Base-by-base conservation (phyloP, 2,329 filamentous ascomycete species). In the Elsinoe perseae region DNA sequence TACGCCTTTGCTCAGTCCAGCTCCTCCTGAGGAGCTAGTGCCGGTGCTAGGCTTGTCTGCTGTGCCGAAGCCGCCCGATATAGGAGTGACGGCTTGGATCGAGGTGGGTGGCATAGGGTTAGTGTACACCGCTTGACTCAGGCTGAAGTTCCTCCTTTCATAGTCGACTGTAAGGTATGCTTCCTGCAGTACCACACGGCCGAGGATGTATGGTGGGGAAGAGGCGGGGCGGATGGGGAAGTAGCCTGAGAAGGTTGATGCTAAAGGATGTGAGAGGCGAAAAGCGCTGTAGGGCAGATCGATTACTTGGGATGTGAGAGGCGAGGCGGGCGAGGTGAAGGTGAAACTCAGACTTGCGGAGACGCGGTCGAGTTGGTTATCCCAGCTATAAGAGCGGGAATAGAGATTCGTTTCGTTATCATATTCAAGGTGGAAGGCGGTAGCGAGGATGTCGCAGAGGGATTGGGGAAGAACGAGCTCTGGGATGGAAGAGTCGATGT, bases 101-200 rank as follows among this genome's bases (percentile, higher is more conserved):
- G 73, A 59, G 73, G 72, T 10, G 59, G 66, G 32, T 64, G 59
- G 2, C 75, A 70, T 10, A 74, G 61, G 65, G 44, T 71, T 61
- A n/a, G 81, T 76, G 63, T 81, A 79, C 52, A 64, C 63, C 8
- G 81, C 80, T 61, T 82, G 78, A 56, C 81, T 75, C 20, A 85
- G 62, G 1, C 59, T 64, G 56, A 64, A 65, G 30, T 62, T 63
- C 7, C 32, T 18, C 21, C 58, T 59, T 23, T 63, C 68, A 48
- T 69, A 68, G 43, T 71, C 66, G 1, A 64, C 65, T 4, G 67
- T 65, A 4, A 71, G 44, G 56, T 71, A 65, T 16, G 68, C 69
- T 52, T 68, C 69, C 54, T 70, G 68, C 1, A 71, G 60, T 25
- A 71, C 69, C 1, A 67, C 62, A 14, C 69, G 65, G 8, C 69